Evolutionary conservation across 345 rosid genomes (phyloP).

Genomic region (Sonneratia caseolaris): DNA sequence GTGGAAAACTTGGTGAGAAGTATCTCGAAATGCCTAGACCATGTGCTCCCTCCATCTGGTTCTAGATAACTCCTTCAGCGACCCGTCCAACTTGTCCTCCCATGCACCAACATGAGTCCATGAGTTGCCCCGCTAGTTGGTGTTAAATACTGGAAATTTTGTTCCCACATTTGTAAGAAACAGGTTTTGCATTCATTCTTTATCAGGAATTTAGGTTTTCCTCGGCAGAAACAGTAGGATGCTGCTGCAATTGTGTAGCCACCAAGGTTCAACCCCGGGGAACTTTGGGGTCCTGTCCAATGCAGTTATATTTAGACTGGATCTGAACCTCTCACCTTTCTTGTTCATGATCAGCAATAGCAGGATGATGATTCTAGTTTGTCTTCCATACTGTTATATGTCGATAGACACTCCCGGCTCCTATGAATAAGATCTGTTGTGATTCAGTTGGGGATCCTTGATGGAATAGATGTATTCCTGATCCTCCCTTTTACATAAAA

Average conservation of each 20-base stretch:
- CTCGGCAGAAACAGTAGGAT: conserved; percentile 3
- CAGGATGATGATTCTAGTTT: too few relatives aligned
- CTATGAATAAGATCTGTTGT: too few relatives aligned
- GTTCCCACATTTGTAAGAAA: conserved; percentile 1
- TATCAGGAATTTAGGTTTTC: conserved; percentile 9
- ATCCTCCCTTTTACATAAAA: too few relatives aligned
- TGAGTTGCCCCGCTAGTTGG: neutral
- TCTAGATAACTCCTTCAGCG: neutral
- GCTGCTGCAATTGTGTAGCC: neutral
- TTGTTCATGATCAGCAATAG: too few relatives aligned
- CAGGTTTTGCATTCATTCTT: conserved; percentile 8
- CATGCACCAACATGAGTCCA: neutral
- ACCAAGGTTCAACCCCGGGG: neutral
- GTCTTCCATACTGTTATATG: too few relatives aligned
- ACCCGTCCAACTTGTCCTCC: too few relatives aligned
- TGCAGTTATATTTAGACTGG: too few relatives aligned
- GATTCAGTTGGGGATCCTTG: too few relatives aligned
- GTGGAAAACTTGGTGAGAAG: neutral
- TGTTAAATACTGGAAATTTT: conserved; percentile 5
- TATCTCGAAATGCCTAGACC: neutral
- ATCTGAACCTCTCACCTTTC: too few relatives aligned
- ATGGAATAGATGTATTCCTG: too few relatives aligned
- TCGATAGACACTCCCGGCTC: too few relatives aligned
- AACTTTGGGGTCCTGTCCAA: neutral
- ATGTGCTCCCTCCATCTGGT: neutral